phyloP scores from a whole-genome alignment of 768 basidiomycete genomes.

The Lactarius deliciosus region DNA sequence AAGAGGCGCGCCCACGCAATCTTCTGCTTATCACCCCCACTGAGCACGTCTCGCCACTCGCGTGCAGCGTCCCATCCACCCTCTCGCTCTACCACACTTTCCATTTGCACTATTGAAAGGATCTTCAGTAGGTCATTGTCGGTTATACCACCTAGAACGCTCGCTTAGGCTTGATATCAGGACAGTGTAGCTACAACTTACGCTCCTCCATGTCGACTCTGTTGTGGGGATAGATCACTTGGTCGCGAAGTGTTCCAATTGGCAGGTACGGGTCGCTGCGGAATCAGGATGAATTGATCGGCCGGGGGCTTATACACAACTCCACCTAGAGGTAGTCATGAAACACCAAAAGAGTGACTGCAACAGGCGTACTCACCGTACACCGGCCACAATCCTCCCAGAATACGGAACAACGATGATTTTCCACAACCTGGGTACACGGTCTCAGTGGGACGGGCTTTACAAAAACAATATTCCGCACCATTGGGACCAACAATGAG shows the following conservation, averaged over 20 bases:
- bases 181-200: constrained; percentile 34
- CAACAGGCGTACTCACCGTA: constrained; percentile 39
- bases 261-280: constrained; percentile 97
- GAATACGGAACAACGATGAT: constrained; percentile 90
- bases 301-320: constrained; percentile 87
- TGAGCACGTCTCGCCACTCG: constrained; percentile 92
- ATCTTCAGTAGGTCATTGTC: constrained; percentile 74
- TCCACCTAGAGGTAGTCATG: constrained; percentile 45
- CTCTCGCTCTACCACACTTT: constrained; percentile 83
- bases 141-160: constrained; percentile 56
- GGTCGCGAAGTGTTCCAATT: constrained; percentile 90
- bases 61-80: constrained; percentile 92
- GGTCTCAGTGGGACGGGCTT: not conserved
- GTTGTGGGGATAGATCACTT: constrained; percentile 93
- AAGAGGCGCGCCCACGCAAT: constrained; percentile 97
- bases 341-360: not conserved
- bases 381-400: constrained; percentile 96
- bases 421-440: constrained; percentile 69
- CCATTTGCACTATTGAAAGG: constrained; percentile 80
- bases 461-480: constrained; percentile 31
- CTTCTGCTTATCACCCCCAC: constrained; percentile 95
- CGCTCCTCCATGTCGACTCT: constrained; percentile 74
- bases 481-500: constrained; percentile 96
- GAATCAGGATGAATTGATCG: constrained; percentile 89
- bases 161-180: not conserved